Evolutionary conservation across 2,329 filamentous ascomycete species (phyloP).

Genomic region (Aureobasidium subglaciale): DNA sequence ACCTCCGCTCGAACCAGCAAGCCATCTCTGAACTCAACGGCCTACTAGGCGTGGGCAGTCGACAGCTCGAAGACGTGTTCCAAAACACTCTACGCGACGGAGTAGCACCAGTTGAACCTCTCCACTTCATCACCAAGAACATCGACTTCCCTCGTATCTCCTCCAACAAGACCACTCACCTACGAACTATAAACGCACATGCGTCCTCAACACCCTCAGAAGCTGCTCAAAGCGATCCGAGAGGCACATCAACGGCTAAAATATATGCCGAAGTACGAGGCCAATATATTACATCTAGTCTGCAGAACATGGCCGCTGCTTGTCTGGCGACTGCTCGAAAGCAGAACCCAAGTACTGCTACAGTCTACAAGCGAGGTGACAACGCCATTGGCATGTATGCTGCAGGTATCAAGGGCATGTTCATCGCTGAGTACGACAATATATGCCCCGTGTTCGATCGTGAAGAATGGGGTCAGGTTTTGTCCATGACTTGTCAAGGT

Average conservation of each 20-base stretch:
- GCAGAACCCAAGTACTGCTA: constrained; percentile 67
- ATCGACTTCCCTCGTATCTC: constrained; percentile 66
- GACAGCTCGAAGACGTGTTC: constrained; percentile 78
- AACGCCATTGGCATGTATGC: constrained; percentile 90
- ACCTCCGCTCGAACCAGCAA: constrained; percentile 84
- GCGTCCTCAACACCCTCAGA: constrained; percentile 25
- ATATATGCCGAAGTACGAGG: constrained; percentile 83
- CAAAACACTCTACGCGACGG: constrained; percentile 72
- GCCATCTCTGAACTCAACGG: constrained; percentile 73
- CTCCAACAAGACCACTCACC: constrained; percentile 65
- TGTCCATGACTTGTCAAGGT: constrained; percentile 70
- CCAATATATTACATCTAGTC: constrained; percentile 71
- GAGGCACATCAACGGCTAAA: constrained; percentile 64
- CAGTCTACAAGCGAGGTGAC: constrained; percentile 78
- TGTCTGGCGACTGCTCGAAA: constrained; percentile 72
- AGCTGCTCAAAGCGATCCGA: constrained; percentile 23
- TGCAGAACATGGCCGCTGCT: constrained; percentile 81
- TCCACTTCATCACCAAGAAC: constrained; percentile 88
- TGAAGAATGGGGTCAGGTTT: constrained; percentile 75
- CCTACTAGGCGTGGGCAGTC: constrained; percentile 70
- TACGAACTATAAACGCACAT: constrained; percentile 67
- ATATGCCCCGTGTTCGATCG: constrained; percentile 79
- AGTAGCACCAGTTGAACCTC: constrained; percentile 72
- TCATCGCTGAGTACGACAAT: constrained; percentile 83
- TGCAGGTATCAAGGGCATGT: constrained; percentile 77